Evolutionary conservation across 371 early-diverging fungal genomes (phyloP).

Genomic region (Coelomomyces lativittatus): DNA sequence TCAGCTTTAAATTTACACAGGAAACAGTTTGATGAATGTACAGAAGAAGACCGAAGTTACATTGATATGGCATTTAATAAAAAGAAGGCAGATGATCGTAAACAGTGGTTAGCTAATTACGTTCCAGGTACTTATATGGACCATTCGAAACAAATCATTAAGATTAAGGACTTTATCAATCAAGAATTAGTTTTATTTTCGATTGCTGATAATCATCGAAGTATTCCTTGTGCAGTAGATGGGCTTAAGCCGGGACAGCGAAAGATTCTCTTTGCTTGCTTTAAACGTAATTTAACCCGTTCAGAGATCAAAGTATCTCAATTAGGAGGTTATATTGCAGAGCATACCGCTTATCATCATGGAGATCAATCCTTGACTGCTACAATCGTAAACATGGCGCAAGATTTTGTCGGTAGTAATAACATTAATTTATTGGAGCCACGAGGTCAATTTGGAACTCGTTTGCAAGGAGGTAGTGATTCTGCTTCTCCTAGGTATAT

Average conservation of each 20-base stretch:
- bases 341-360: conserved; percentile 93
- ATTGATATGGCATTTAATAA: conserved; percentile 98
- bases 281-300: conserved; percentile 71
- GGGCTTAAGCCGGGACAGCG: conserved; percentile 98
- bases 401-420: conserved; percentile 95
- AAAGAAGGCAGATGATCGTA: conserved; percentile 87
- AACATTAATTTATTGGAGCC: conserved; percentile 88
- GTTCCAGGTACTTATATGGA: conserved; percentile 90
- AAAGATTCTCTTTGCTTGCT: conserved; percentile 87
- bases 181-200: conserved; percentile 92
- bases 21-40: conserved; percentile 60
- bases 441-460: conserved; percentile 92
- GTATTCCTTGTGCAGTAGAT: conserved; percentile 95
- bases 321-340: conserved; percentile 85
- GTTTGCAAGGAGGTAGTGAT: conserved; percentile 93
- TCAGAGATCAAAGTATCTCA: conserved; percentile 92
- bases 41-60: conserved; percentile 51
- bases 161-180: conserved; percentile 90
- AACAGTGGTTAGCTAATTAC: conserved; percentile 78
- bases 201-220: conserved; percentile 94
- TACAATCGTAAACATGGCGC: conserved; percentile 95
- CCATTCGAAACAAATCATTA: conserved; percentile 54
- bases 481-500: conserved; percentile 97
- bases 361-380: conserved; percentile 77
- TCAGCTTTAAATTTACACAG: conserved; percentile 55